These are phyloP conservation scores for Neocallimastix lanati DNA, from an alignment of 192 early-diverging fungal genomes.

Conservation along the genomic window DNA sequence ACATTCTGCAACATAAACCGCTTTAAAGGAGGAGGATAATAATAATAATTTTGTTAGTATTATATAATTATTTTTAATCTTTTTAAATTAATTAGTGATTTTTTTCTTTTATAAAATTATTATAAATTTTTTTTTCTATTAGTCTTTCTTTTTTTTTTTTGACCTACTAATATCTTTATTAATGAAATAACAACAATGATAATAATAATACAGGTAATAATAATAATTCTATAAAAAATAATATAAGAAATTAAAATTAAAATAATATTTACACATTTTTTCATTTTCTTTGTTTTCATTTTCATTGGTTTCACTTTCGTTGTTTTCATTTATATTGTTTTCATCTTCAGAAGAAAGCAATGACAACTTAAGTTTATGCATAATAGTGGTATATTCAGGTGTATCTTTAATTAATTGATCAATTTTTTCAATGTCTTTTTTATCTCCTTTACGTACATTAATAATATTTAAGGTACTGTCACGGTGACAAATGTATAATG, in stretches of 20 bases:
- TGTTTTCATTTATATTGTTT: neutral
- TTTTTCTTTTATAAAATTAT: no score
- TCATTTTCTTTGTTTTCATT: neutral
- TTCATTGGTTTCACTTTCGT: neutral
- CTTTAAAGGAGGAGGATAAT: no score
- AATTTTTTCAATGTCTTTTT: slow-evolving; percentile 3
- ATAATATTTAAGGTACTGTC: slow-evolving; percentile 10
- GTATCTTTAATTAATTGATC: slow-evolving; percentile 6
- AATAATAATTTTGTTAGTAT: no score
- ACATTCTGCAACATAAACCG: slow-evolving; percentile 11
- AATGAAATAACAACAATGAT: no score
- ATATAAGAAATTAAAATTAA: no score
- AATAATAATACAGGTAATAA: no score
- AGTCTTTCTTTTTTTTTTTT: no score
- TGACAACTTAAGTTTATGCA: neutral
- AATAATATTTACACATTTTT: neutral
- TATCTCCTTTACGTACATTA: slow-evolving; percentile 3
- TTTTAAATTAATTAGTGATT: no score
- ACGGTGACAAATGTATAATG: slow-evolving; percentile 19
- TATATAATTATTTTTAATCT: no score
- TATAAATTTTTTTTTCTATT: no score
- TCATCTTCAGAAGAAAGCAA: neutral
- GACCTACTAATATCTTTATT: no score
- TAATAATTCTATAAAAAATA: no score
- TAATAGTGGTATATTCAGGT: slow-evolving; percentile 6